These are phyloP conservation scores for Termitomyces eurrhizus DNA, from an alignment of 768 basidiomycete species.

Conservation along the genomic window DNA sequence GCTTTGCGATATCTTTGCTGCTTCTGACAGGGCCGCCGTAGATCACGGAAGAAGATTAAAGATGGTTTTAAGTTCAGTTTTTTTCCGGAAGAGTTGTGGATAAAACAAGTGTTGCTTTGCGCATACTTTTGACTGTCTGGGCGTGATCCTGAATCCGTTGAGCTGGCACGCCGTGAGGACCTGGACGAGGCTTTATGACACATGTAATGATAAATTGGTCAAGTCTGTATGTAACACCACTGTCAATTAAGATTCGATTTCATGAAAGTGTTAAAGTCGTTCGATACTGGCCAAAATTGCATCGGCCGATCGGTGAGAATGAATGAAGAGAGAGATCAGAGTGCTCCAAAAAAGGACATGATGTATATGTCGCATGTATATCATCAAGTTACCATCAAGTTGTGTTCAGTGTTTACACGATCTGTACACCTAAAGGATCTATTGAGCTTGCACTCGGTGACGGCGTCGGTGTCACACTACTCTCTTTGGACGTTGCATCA, in stretches of 20 bases:
- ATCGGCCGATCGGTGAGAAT: constrained; percentile 7
- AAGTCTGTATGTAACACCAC: neutral
- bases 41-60: neutral
- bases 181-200: neutral
- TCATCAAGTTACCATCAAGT: constrained; percentile 6
- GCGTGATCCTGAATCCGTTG: neutral
- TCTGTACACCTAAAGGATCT: constrained; percentile 54
- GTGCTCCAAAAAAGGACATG: neutral
- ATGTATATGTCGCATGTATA: neutral
- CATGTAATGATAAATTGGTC: neutral
- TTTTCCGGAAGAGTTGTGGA: neutral
- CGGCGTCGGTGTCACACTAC: neutral
- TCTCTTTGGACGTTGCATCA: constrained; percentile 1
- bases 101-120: neutral
- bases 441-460: constrained; percentile 22
- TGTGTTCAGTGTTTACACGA: constrained; percentile 9
- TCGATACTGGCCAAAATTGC: neutral
- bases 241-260: neutral
- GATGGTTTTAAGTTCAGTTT: neutral
- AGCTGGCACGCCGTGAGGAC: neutral
- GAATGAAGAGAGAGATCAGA: neutral
- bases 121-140: neutral
- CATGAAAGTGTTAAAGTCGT: neutral
- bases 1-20: neutral
- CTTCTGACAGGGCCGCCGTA: constrained; percentile 2